phyloP scores from a whole-genome alignment of 805 yeast genomes.

The Kuraishia molischiana region DNA sequence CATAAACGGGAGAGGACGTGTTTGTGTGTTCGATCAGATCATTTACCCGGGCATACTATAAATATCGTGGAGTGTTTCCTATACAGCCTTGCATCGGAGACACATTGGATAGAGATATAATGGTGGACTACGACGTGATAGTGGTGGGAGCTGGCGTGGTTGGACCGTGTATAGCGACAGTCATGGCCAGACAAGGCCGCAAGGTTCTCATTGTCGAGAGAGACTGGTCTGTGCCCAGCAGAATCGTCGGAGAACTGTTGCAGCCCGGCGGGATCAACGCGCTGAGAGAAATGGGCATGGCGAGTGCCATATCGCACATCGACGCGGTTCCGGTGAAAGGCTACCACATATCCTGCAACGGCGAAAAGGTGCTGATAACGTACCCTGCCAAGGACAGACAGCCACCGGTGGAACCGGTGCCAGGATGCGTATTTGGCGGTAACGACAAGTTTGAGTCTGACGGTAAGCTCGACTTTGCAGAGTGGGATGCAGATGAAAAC shows the following conservation, averaged over 20 bases:
- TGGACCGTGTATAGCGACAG: conserved; percentile 90
- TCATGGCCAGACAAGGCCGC: conserved; percentile 84
- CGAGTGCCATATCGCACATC: conserved; percentile 59
- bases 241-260: conserved; percentile 94
- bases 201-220: conserved; percentile 73
- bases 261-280: conserved; percentile 97
- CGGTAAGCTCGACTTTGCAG: conserved; percentile 34
- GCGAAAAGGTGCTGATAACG: conserved; percentile 45
- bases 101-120: too few relatives aligned
- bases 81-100: too few relatives aligned
- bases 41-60: too few relatives aligned
- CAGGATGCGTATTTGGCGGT: conserved; percentile 44
- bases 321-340: conserved; percentile 75
- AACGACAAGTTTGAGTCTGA: conserved; percentile 37
- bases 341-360: conserved; percentile 65
- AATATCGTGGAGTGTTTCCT: too few relatives aligned
- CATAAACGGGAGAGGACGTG: too few relatives aligned
- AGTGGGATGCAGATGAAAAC: conserved; percentile 49
- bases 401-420: conserved; percentile 37
- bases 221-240: conserved; percentile 86
- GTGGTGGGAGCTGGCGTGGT: conserved; percentile 98
- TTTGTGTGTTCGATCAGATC: too few relatives aligned
- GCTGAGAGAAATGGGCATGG: conserved; percentile 73
- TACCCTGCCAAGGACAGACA: conserved; percentile 59
- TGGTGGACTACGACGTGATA: conserved; percentile 57